Evolutionary conservation across 1,139 yeast species (phyloP), one percentile per base, ranked within the genome.

Genomic region (Taphrina confusa): DNA sequence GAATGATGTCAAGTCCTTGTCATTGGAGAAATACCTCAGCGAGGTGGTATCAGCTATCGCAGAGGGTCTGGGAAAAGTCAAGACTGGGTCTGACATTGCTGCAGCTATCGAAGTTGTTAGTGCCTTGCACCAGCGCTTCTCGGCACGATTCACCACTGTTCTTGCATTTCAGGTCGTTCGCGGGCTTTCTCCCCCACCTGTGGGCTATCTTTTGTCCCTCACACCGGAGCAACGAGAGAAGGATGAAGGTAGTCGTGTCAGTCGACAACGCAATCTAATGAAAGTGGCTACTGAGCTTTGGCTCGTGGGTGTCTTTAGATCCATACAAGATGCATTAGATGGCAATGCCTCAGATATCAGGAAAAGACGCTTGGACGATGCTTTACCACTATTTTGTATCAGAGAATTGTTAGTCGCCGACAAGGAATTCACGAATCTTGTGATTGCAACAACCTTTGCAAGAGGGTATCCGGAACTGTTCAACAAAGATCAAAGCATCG

Each of bases 61-160:
- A 55, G 96, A 89, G 64, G 87, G 87, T 0, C 70, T 88, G 18
- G 62, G 76, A 9, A 82, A 78, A 65, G 79, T 82, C 27, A 74
- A 76, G 14, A 83, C 83, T 63, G 71, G 74, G 6, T 83, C 80
- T 11, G 96, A 89, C 68, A 71, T 87, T 1, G 65, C 69, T 20
- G 84, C 92, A 0, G 83, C 85, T 1, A 78, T 82, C 36, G 90
- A 85, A 66, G 79, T 89, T 1, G 78, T 85, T 0, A 82, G 91
- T 45, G 84, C 83, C 0, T 73, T 91, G 27, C 96, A 89, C 71
- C 95, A 86, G 70, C 75, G 97, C 57, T 89, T 90, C 70, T 57
- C 50, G 4, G 42, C 51, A 3, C 16, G 52, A 4, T 65, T 66
- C 45, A 65, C 67, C 12, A 60, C 65, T 20, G 23, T 1, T 60